Percentiles rank a stretch among this genome's conserved stretches.
phyloP scores from a whole-genome alignment of 2,329 filamentous ascomycete genomes.

The Gyromitra esculenta region DNA sequence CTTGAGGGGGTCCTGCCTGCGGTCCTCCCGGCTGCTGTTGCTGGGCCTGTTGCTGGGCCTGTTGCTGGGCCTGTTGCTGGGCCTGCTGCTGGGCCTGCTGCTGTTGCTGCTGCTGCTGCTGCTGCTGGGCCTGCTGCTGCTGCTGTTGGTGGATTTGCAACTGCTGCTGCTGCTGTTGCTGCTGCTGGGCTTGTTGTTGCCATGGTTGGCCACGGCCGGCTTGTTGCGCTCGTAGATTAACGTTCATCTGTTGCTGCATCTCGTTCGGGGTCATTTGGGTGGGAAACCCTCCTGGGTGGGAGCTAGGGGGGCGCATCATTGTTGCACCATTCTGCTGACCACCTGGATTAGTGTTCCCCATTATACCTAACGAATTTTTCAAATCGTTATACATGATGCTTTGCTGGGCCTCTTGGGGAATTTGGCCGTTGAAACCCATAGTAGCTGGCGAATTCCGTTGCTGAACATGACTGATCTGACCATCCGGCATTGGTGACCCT shows the following conservation, averaged over 20 bases:
- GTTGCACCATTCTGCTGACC: slow-evolving; percentile 69
- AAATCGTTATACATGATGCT: slow-evolving; percentile 70
- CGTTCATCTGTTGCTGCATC: slow-evolving; percentile 69
- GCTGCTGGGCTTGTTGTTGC: slow-evolving; percentile 58
- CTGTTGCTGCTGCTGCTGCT: slow-evolving; percentile 60
- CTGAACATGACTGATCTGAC: slow-evolving; percentile 73
- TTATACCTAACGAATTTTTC: slow-evolving; percentile 65
- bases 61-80: slow-evolving; percentile 62
- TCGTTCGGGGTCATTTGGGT: slow-evolving; percentile 68
- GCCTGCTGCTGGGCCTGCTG: slow-evolving; percentile 61
- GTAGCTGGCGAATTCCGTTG: slow-evolving; percentile 64
- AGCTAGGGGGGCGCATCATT: slow-evolving; percentile 72
- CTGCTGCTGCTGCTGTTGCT: slow-evolving; percentile 58
- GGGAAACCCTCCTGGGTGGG: slow-evolving; percentile 71
- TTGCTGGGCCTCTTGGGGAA: slow-evolving; percentile 64
- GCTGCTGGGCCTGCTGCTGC: slow-evolving; percentile 58
- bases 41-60: slow-evolving; percentile 59
- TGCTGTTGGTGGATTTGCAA: slow-evolving; percentile 58
- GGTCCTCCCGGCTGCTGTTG: slow-evolving; percentile 61
- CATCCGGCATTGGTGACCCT: slow-evolving; percentile 76
- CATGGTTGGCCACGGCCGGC: slow-evolving; percentile 57
- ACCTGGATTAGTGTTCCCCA: slow-evolving; percentile 67
- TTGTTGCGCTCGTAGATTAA: slow-evolving; percentile 55
- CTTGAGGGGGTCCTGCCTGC: slow-evolving; percentile 58
- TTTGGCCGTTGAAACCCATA: slow-evolving; percentile 63